Conservation (phyloP, 1,139 yeast genomes). For the Yarrowia galli region DNA sequence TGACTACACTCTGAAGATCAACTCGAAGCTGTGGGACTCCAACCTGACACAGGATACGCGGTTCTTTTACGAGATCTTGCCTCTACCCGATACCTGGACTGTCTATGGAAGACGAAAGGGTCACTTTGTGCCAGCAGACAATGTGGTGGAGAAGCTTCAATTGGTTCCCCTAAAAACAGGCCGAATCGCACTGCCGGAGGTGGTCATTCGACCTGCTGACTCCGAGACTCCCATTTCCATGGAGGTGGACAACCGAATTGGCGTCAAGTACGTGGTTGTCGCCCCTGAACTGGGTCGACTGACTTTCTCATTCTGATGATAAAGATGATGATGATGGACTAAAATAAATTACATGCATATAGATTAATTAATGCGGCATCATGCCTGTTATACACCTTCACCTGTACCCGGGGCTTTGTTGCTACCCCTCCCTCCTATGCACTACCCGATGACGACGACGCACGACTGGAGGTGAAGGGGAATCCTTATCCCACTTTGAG, state of each 20-base stretch:
- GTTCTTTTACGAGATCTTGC: slow-evolving; percentile 53
- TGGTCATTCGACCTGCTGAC: slow-evolving; percentile 56
- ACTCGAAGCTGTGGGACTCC: slow-evolving; percentile 48
- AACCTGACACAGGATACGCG: slow-evolving; percentile 38
- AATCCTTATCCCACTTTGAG: neutral
- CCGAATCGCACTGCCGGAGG: slow-evolving; percentile 68
- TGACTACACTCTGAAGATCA: slow-evolving; percentile 54
- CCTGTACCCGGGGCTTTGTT: neutral
- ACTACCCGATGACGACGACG: neutral
- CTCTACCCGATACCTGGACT: slow-evolving; percentile 65
- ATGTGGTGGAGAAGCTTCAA: slow-evolving; percentile 53
- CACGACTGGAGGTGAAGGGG: neutral
- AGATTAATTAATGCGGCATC: slow-evolving; percentile 24
- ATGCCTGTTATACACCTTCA: neutral
- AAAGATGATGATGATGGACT: slow-evolving; percentile 45
- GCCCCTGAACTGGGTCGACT: slow-evolving; percentile 73
- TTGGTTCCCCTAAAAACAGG: slow-evolving; percentile 82
- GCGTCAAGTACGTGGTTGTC: slow-evolving; percentile 71
- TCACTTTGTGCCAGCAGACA: slow-evolving; percentile 48
- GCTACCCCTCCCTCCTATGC: neutral
- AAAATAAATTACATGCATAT: slow-evolving; percentile 28
- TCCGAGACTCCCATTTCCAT: slow-evolving; percentile 53
- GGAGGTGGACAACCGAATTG: slow-evolving; percentile 72
- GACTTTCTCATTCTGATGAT: slow-evolving; percentile 61
- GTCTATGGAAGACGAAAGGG: slow-evolving; percentile 69